Evolutionary conservation across 257 asterid genomes (phyloP).

Genomic region (Nicotiana undulata): DNA sequence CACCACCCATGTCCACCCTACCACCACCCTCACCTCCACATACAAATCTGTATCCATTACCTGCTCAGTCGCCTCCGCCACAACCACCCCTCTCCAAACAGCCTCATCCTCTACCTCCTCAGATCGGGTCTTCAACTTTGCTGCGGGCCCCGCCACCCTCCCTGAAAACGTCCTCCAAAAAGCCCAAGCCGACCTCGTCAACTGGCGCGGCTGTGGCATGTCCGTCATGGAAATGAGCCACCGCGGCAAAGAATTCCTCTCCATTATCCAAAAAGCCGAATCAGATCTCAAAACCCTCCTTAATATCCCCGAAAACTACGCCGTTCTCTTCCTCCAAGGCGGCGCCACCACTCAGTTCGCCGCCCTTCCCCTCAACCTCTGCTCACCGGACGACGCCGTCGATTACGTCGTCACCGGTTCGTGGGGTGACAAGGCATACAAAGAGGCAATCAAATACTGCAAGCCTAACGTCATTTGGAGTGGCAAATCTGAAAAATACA

Average conservation of each 20-base stretch:
- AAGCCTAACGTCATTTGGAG: conserved; percentile 68
- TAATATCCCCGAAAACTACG: conserved; percentile 49
- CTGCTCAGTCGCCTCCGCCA: conserved; percentile 31
- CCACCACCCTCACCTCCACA: conserved; percentile 4
- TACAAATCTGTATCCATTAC: conserved; percentile 31
- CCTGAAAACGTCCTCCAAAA: conserved; percentile 77
- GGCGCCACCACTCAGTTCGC: conserved; percentile 99
- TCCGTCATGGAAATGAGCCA: conserved; percentile 99
- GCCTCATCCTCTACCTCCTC: conserved; percentile 40
- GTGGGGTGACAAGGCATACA: conserved; percentile 90
- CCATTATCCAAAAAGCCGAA: conserved; percentile 84
- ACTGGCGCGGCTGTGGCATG: conserved; percentile 89
- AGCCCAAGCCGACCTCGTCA: conserved; percentile 81
- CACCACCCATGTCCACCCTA: conserved; percentile 22
- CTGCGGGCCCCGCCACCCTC: conserved; percentile 93
- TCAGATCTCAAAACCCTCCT: conserved; percentile 79
- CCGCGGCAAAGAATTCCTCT: conserved; percentile 84
- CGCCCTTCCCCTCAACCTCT: conserved; percentile 69
- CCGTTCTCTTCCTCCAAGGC: conserved; percentile 91
- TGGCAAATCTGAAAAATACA: conserved; percentile 81
- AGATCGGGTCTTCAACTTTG: conserved; percentile 85
- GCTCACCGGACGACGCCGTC: conserved; percentile 48
- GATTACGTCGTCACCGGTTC: conserved; percentile 89
- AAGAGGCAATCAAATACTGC: conserved; percentile 64
- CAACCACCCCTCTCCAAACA: conserved; percentile 28